Evolutionary conservation across 495 filamentous ascomycete species (phyloP), one percentile per base, ranked within the genome.

Genomic region (Penicillium argentinense): DNA sequence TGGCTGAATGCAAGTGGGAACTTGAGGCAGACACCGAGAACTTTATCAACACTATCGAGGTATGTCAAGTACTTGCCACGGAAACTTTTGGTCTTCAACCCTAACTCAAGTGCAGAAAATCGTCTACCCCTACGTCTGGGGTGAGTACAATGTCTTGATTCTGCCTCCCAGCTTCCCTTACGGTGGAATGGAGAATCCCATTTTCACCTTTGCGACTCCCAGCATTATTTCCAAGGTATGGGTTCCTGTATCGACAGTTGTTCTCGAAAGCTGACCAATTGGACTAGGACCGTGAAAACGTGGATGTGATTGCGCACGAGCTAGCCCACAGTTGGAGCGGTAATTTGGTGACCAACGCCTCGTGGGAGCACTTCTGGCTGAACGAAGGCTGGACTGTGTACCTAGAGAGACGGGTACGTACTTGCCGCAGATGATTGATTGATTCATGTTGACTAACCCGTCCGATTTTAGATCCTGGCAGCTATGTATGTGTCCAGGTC

Each of bases 351-450:
- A 89, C 85, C 5, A 92, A 87, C 60, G 83, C 85, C 43, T 90
- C 83, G 24, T 98, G 93, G 93, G 90, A 97, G 65, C 91, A 98
- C 57, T 97, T 96, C 62, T 97, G 91, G 91, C 66, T 97, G 43
- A 97, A 97, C 54, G 91, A 96, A 63, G 91, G 91, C 24, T 97
- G 92, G 92, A 96, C 91, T 2, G 87, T 84, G 6, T 96, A 97
- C 61, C 80, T 97, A 6, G 93, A 98, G 67, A 80, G 92, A 38
- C 78, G 92, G 32, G 84, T 77, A 53, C 30, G 69, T 60, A 22
- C 14, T 13, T 25, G 5, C 2, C 18, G 4, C 4, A 14, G 11
- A 25, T 7, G 4, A 39, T 12, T 11, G 18, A 13, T 8, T 12
- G 1, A 23, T 37, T 6, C 1, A 13, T 1, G 1, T 17, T 54